Evolutionary conservation across 306 rosid genomes (phyloP).

Genomic region (Vigna angularis): DNA sequence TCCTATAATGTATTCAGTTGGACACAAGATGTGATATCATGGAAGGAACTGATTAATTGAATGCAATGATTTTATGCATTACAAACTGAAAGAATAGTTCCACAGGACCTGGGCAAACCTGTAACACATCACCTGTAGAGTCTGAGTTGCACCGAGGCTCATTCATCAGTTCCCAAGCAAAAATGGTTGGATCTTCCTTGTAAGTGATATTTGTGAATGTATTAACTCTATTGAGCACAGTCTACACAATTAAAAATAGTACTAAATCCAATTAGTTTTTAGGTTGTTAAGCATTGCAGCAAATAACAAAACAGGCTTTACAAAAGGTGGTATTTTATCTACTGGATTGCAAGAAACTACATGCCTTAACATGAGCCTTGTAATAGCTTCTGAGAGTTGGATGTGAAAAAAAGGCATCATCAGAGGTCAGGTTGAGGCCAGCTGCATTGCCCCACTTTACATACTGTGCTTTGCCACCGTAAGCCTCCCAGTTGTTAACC

Average conservation of each 20-base stretch:
- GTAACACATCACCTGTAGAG: constrained; percentile 75
- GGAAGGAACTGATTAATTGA: constrained; percentile 13
- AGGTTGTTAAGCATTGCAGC: background rate
- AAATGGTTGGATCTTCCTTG: constrained; percentile 91
- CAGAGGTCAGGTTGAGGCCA: constrained; percentile 85
- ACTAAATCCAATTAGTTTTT: constrained; percentile 9
- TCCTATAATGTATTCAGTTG: constrained; percentile 54
- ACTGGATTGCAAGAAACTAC: constrained; percentile 32
- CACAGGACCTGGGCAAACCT: constrained; percentile 55
- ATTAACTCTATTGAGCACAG: constrained; percentile 86
- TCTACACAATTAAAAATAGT: constrained; percentile 53
- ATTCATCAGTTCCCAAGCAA: constrained; percentile 97
- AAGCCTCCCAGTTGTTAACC: constrained; percentile 94
- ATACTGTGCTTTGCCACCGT: constrained; percentile 94
- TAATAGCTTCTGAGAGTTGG: constrained; percentile 81
- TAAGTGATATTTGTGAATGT: constrained; percentile 80
- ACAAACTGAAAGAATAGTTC: constrained; percentile 10
- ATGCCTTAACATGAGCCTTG: constrained; percentile 85
- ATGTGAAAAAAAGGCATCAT: constrained; percentile 88
- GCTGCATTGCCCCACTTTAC: constrained; percentile 93
- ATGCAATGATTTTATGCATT: constrained; percentile 7
- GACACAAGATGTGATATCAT: constrained; percentile 24
- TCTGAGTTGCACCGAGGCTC: constrained; percentile 94
- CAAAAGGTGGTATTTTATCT: background rate
- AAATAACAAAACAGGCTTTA: background rate